Evolutionary conservation across 805 yeast species (phyloP), one percentile per base, ranked within the genome.

Genomic region (Wickerhamomyces rabaulensis): DNA sequence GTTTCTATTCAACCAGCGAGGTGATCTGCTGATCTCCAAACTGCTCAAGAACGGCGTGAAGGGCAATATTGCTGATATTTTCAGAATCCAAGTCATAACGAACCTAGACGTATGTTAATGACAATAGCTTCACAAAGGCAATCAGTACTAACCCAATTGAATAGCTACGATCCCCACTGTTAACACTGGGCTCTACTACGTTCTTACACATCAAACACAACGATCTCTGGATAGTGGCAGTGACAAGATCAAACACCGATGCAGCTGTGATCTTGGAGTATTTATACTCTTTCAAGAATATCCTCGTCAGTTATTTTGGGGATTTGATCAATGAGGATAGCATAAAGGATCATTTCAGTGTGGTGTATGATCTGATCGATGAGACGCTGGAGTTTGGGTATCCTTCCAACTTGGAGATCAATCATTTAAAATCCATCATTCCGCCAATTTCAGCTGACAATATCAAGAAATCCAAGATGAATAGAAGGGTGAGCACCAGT

Each of bases 161-260:
- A 12, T 40, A 67, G 63, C 68, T 73, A n/a, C 68, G 82, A 51
- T 77, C 88, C 0, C 92, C 94, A 0, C 74, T 86, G 1, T 68
- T 92, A 39, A 94, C 98, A 0, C 67, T 94, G 39, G 98, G 98
- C 1, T 87, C 96, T 0, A 94, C 98, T 0, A 84, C 96, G 0
- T 94, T 92, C 61, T 74, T 89, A 45, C 91, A 89, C 59, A 82
- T 87, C 41, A 79, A 78, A 52, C 70, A 75, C 25, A 71, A 73
- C 13, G 69, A 74, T 43, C 56, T 92, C 15, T 94, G 95, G 85
- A 57, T 89, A 9, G 95, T 91, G 10, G 95, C 91, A 0, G 90
- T 91, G n/a, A 80, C 95, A 1, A 76, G 97, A 51, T 83, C 89
- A 39, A 94, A 92, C 61, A 87, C 84, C 33, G 97, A 92, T 61